Base-by-base conservation (phyloP, 768 basidiomycete species). In the Xerocomellus amylosporus region DNA sequence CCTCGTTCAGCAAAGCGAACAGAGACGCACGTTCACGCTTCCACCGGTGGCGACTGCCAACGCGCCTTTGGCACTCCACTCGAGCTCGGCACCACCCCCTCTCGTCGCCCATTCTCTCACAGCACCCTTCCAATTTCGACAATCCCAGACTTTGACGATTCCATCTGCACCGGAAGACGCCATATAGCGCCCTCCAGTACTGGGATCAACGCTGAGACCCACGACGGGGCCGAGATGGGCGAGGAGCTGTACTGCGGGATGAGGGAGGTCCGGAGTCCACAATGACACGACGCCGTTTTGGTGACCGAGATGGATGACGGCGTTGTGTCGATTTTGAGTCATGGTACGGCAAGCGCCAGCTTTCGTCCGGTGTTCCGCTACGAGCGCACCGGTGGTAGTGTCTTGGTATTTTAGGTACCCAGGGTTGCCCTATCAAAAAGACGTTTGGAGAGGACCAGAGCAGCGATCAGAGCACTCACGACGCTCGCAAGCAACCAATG, bases 361-460 rank as follows among this genome's bases (percentile, higher is more conserved):
- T 65, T 91, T 93, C 9, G 94, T 96, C 20, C 92, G 86, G 70
- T 96, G 92, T 67, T 92, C 87, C 36, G 85, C 83, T 33, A 98
- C 76, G 37, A 97, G 78, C 51, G 85, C 79, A 13, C 97, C 97
- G 0, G 93, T 98, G 5, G 96, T 93, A 0, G 92, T 95, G 67
- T 99, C 97, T 74, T 96, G 93, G 73, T 98, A 99, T 74, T 95
- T 95, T 0, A 98, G 77, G 70, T 86, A 91, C 3, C 97, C 96
- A 14, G 91, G 76, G 64, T 94, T 90, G 8, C 94, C 92, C 91
- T 85, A 55, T 40, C 13, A 8, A 13, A 55, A 24, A 33, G 51
- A 38, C 12, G 28, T 47, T 46, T 43, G 45, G 28, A 22, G 15
- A 46, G 9, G 31, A 41, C 9, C 15, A 28, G 24, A 26, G 28